Conservation (phyloP, 73 alveolate genomes). For the Stentor roeselii region DNA sequence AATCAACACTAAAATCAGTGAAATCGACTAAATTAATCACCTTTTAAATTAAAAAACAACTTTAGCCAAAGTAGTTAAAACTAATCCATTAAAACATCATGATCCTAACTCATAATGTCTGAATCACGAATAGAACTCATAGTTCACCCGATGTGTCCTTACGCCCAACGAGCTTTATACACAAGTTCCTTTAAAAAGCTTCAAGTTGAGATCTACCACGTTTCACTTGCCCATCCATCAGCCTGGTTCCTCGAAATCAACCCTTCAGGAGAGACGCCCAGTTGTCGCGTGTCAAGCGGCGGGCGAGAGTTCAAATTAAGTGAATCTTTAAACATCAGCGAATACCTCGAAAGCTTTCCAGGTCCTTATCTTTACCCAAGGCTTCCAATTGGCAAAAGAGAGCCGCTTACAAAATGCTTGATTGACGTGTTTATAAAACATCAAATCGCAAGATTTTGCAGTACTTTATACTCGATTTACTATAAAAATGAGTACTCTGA, state of each 20-base stretch:
- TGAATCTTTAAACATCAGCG: slow-evolving; percentile 3
- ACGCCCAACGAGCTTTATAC: slow-evolving; percentile 26
- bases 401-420: not conserved
- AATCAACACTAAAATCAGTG: no score
- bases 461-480: not conserved
- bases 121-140: not conserved
- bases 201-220: not conserved
- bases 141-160: not conserved
- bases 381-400: not conserved
- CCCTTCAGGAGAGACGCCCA: slow-evolving; percentile 1
- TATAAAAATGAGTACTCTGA: not conserved
- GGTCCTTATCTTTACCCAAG: slow-evolving; percentile 19
- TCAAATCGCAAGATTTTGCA: not conserved
- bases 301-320: not conserved
- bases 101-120: no score
- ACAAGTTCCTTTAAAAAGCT: not conserved
- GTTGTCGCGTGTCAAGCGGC: not conserved
- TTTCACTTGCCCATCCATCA: not conserved
- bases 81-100: no score
- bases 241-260: slow-evolving; percentile 19
- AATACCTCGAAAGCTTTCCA: slow-evolving; percentile 9
- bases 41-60: no score
- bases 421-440: not conserved
- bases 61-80: no score
- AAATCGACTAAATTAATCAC: no score